Conservation (phyloP, 2,329 filamentous ascomycete species). For the Raffaelea arxii region DNA sequence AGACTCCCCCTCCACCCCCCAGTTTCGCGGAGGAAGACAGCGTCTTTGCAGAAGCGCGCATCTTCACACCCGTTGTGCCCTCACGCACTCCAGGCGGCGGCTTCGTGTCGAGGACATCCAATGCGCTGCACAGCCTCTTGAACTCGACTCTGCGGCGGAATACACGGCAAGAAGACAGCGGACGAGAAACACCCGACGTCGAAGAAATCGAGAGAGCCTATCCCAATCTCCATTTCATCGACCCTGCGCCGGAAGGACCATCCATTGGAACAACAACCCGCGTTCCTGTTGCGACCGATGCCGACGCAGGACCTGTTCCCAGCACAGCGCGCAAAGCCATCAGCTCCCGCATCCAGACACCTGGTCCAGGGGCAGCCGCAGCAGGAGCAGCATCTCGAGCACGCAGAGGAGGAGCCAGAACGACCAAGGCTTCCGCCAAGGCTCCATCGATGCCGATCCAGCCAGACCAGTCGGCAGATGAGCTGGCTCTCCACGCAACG, state of each 20-base stretch:
- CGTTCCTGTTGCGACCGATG: too few relatives aligned
- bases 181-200: too few relatives aligned
- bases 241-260: constrained; percentile 6
- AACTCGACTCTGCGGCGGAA: constrained; percentile 9
- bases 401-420: too few relatives aligned
- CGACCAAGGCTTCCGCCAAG: too few relatives aligned
- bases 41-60: constrained; percentile 22
- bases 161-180: constrained; percentile 2
- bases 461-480: too few relatives aligned
- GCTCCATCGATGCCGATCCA: too few relatives aligned
- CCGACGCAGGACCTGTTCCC: too few relatives aligned
- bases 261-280: too few relatives aligned
- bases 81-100: background rate
- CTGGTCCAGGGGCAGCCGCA: too few relatives aligned
- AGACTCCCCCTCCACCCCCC: background rate
- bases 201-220: constrained; percentile 11
- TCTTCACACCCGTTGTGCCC: constrained; percentile 17
- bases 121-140: constrained; percentile 10
- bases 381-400: too few relatives aligned
- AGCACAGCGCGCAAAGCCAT: too few relatives aligned
- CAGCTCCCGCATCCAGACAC: too few relatives aligned
- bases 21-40: constrained; percentile 24
- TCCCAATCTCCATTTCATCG: constrained; percentile 11
- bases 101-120: constrained; percentile 9
- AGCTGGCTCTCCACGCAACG: background rate